Conservation (phyloP, 2,329 filamentous ascomycete genomes). For the Chrysoporthe deuterocubensis region DNA sequence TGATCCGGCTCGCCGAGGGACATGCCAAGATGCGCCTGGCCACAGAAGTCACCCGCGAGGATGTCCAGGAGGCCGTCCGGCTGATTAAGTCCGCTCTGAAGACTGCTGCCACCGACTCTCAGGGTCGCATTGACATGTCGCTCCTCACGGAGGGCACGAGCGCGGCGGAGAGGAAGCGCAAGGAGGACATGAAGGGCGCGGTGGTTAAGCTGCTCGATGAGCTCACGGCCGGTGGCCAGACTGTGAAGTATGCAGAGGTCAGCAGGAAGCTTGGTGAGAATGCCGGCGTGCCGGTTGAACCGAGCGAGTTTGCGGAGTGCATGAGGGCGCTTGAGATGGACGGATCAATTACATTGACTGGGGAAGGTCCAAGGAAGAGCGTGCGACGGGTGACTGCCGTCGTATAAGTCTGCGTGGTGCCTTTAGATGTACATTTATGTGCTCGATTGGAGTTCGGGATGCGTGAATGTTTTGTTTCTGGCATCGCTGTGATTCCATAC, state of each 20-base stretch:
- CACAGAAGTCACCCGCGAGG: slow-evolving; percentile 72
- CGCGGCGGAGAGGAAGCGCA: slow-evolving; percentile 80
- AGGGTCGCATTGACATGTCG: slow-evolving; percentile 96
- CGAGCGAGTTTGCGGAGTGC: slow-evolving; percentile 80
- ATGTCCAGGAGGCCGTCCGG: slow-evolving; percentile 89
- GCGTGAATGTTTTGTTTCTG: neutral
- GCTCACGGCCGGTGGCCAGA: slow-evolving; percentile 68
- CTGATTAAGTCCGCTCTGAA: slow-evolving; percentile 94
- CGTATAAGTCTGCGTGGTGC: slow-evolving; percentile 36
- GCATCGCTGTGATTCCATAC: slow-evolving; percentile 1
- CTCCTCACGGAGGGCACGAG: slow-evolving; percentile 93
- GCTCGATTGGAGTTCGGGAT: slow-evolving; percentile 6
- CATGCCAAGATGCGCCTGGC: slow-evolving; percentile 97
- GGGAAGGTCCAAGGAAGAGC: slow-evolving; percentile 82
- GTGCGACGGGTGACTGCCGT: slow-evolving; percentile 74
- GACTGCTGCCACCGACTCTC: slow-evolving; percentile 91
- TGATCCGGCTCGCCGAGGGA: slow-evolving; percentile 95
- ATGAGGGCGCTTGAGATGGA: slow-evolving; percentile 83
- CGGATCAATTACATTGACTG: slow-evolving; percentile 76
- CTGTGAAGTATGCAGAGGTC: slow-evolving; percentile 79
- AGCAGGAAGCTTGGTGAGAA: slow-evolving; percentile 73
- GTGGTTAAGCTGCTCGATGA: slow-evolving; percentile 79
- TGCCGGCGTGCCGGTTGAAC: slow-evolving; percentile 72
- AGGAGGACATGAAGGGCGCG: slow-evolving; percentile 82
- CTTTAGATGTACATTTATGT: neutral